Base-by-base conservation (phyloP, 352 stramenopile species). In the Pseudoperonospora humuli region DNA sequence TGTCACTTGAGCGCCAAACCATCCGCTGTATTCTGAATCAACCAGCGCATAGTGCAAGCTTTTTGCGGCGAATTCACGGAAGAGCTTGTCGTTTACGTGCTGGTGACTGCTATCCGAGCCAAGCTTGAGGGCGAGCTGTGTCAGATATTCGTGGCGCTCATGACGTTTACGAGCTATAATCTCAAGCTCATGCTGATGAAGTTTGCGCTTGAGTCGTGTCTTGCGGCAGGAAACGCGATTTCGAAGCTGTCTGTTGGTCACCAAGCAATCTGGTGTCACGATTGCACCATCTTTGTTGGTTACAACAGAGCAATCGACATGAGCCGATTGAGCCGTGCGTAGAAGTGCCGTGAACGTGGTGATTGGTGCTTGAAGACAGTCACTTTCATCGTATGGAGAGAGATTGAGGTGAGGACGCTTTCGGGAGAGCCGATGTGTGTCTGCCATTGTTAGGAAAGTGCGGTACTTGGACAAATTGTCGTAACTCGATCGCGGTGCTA, bases 141-240 rank as follows among this genome's bases (percentile, higher is more conserved):
- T 46, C 9, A 80, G 59, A 38, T 66, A 75, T 15, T 45, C 28
- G 1, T 65, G 49, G n/a, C 61, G 60, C 24, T 59, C 35, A 19
- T 65, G 35, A 14, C 68, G 62, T 19, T 63, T 51, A 20, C 34
- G 40, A 36, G 51, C 41, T 5, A 74, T 27, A 23, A 66, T 9
- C 17, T 59, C 29, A 4, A 59, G 49, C 8, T 42, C 36, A n/a
- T 52, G 32, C 6, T 75, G 64, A 19, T 69, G 44, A 9, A 70
- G 42, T 35, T 76, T 75, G 15, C 64, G 64, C 38, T 70, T 75
- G 3, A 76, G 47, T 7, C 68, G 61, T 14, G 64, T 70, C 40
- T 76, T 78, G 28, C 64, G 61, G 25, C 64, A 74, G 9, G 64
- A 75, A 6, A 66, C 45, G 29, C 68, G 66, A 33, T 74, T 73